Conservation (phyloP, 176 grass and related monocot species). For the Juncus effusus region DNA sequence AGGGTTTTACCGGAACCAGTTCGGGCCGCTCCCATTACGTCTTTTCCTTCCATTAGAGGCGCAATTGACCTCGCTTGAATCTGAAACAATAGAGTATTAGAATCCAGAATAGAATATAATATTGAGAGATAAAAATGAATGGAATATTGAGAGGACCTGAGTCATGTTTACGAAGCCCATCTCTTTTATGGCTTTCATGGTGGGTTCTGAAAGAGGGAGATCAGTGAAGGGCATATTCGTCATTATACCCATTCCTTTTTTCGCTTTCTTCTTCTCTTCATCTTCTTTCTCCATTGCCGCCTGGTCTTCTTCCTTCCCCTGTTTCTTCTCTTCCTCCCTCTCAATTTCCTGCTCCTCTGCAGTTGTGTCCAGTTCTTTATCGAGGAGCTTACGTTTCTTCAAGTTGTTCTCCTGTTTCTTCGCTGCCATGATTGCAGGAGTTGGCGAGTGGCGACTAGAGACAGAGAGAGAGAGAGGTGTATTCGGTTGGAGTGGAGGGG, state of each 20-base stretch:
- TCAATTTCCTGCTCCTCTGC: conserved; percentile 10
- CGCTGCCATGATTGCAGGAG: too few relatives aligned
- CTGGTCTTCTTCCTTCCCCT: background rate
- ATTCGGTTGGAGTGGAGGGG: too few relatives aligned
- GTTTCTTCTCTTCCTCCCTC: conserved; percentile 16
- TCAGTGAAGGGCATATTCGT: conserved; percentile 28
- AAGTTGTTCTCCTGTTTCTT: too few relatives aligned
- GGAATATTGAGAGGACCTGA: conserved; percentile 16
- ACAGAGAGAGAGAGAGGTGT: too few relatives aligned
- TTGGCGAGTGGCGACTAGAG: too few relatives aligned
- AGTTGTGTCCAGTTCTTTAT: background rate
- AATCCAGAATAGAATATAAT: background rate
- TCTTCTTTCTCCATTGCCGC: too few relatives aligned
- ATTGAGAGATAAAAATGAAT: background rate
- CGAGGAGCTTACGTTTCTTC: too few relatives aligned
- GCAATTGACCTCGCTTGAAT: conserved; percentile 45
- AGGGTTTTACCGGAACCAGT: conserved; percentile 47
- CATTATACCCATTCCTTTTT: conserved; percentile 17
- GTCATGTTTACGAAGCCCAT: conserved; percentile 48
- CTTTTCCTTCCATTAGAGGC: conserved; percentile 38
- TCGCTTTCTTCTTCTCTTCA: background rate
- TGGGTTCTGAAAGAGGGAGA: conserved; percentile 35
- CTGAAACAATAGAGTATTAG: conserved; percentile 5
- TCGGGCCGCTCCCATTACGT: conserved; percentile 37
- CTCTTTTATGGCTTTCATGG: conserved; percentile 37